Base-by-base conservation (phyloP, 768 basidiomycete genomes). In the Atractiella rhizophila region DNA sequence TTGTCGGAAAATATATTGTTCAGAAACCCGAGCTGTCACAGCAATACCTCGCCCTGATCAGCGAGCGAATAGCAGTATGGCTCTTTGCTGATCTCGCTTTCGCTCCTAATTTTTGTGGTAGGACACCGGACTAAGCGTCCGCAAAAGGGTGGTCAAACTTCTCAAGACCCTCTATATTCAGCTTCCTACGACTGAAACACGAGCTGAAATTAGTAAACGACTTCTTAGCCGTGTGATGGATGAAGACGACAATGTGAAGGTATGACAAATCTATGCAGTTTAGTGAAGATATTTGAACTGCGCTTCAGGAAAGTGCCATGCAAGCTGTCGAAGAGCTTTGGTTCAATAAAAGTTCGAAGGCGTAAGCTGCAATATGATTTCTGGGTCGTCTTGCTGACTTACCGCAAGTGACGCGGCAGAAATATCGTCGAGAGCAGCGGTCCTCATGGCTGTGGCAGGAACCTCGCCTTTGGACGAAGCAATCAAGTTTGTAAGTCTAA, bases 1-100 rank as follows among this genome's bases (percentile, higher is more conserved):
- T 98, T 43, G 80, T 96, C 43, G 91, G 91, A n/a, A 88, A 83
- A 61, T 88, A 96, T 53, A 74, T 96, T 64, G 70, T 85, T 27
- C 76, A 82, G 46, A 73, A 75, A 0, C 80, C 82, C 0, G 73
- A 74, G 41, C 73, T 96, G n/a, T 81, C 79, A 0, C 69, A 69
- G 4, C 73, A 85, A 51, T 96, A 96, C 60, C 88, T 86, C 52
- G 65, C 68, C 35, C 73, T 73, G 56, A 79, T 98, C 39, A 72
- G 78, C 2, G 78, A 82, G 45, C 75, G 91, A 4, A 81, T 91
- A 49, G 76, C 79, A 28, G 86, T 91, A 59, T 56, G 71, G 26
- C 6, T 24, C 36, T 28, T 28, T 9, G 5, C 28, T 21, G 9
- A 18, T 23, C 13, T 18, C 8, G 28, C 8, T 19, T 7, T 26